These are phyloP conservation scores for Alternaria panax DNA, from an alignment of 2,329 filamentous ascomycete genomes.

Conservation along the genomic window DNA sequence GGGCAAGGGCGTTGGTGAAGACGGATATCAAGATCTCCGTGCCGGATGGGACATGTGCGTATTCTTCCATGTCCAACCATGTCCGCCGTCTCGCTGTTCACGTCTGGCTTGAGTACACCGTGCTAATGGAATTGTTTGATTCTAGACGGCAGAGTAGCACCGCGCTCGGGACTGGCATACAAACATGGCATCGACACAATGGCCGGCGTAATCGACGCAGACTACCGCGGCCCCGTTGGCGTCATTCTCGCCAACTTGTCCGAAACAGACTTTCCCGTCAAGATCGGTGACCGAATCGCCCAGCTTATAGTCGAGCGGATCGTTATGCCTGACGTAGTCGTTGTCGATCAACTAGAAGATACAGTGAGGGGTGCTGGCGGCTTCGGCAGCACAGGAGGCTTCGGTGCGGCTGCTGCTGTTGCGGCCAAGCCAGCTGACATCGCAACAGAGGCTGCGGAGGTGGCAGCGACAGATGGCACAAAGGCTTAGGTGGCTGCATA, in stretches of 20 bases:
- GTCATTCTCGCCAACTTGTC: conserved; percentile 93
- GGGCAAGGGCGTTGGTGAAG: conserved; percentile 85
- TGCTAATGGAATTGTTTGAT: neutral
- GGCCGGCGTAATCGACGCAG: conserved; percentile 95
- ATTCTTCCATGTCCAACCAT: neutral
- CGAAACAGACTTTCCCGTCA: conserved; percentile 80
- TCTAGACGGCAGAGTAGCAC: conserved; percentile 85
- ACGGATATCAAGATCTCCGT: conserved; percentile 93
- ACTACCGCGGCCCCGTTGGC: conserved; percentile 94
- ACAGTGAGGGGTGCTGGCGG: conserved; percentile 87
- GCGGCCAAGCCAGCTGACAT: too few species aligned
- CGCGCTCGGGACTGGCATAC: conserved; percentile 85
- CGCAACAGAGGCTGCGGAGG: too few species aligned
- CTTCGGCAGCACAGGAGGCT: conserved; percentile 51
- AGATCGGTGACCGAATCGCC: conserved; percentile 87
- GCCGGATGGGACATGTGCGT: conserved; percentile 85
- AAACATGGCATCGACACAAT: conserved; percentile 98
- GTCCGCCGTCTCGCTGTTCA: neutral
- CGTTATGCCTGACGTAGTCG: conserved; percentile 89
- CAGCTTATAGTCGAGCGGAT: conserved; percentile 96
- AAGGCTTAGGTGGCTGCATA: neutral
- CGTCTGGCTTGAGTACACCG: neutral
- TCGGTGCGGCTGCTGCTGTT: conserved; percentile 26
- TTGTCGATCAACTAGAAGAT: conserved; percentile 86
- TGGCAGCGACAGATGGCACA: neutral